phyloP scores from a whole-genome alignment of 2,329 filamentous ascomycete species.

The Colletotrichum sp. region DNA sequence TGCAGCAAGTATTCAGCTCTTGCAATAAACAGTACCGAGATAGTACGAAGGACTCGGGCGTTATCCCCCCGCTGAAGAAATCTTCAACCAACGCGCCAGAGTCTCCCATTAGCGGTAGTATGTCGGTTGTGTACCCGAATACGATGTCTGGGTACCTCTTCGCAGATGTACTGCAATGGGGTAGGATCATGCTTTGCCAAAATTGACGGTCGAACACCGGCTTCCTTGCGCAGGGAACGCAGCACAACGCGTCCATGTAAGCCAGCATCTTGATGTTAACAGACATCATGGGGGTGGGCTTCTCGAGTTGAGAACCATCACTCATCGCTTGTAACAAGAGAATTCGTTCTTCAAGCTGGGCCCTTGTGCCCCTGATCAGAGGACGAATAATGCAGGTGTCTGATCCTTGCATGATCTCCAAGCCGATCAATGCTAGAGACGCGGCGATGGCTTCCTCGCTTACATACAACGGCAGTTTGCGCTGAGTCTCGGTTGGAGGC shows the following conservation, averaged over 20 bases:
- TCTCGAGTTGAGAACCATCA: not conserved
- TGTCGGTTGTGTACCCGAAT: not conserved
- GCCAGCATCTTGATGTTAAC: conserved; percentile 14
- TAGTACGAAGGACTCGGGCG: not conserved
- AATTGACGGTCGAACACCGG: not conserved
- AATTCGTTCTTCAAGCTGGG: not conserved
- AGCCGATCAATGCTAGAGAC: not conserved
- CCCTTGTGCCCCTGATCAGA: not conserved
- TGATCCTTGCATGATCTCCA: conserved; percentile 11
- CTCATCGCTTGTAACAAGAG: not conserved
- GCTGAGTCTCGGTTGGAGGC: not conserved
- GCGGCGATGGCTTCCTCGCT: conserved; percentile 8
- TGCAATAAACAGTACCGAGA: not conserved
- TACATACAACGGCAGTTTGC: not conserved
- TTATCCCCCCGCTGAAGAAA: not conserved
- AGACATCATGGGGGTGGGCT: not conserved
- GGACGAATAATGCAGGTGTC: not conserved
- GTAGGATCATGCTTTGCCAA: not conserved
- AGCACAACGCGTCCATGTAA: conserved; percentile 7
- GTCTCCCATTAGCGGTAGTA: not conserved
- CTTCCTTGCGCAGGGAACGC: conserved; percentile 6
- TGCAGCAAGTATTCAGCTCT: not conserved
- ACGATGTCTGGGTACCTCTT: conserved; percentile 3
- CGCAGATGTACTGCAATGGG: not conserved
- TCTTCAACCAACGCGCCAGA: not conserved